phyloP scores from a whole-genome alignment of 2,329 filamentous ascomycete genomes.

The Fusarium tanahbumbuense region DNA sequence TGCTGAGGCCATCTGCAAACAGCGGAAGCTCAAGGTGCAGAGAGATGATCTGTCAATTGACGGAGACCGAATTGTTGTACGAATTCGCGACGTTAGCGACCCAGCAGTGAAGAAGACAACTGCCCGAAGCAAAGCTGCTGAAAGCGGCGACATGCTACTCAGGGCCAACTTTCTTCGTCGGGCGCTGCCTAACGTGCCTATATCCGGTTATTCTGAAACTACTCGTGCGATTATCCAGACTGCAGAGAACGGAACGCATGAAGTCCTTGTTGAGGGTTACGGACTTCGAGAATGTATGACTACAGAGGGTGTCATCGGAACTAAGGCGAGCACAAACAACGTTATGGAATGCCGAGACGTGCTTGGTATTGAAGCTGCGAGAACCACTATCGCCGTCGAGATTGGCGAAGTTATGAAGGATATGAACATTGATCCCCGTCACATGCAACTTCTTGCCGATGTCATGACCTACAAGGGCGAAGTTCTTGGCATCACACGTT shows the following conservation, averaged over 20 bases:
- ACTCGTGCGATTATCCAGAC: constrained; percentile 90
- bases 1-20: constrained; percentile 77
- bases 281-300: constrained; percentile 91
- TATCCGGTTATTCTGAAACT: constrained; percentile 90
- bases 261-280: constrained; percentile 93
- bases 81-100: constrained; percentile 69
- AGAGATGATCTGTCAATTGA: constrained; percentile 71
- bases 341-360: constrained; percentile 90
- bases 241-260: constrained; percentile 73
- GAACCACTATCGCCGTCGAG: constrained; percentile 87
- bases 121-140: constrained; percentile 58
- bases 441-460: constrained; percentile 97
- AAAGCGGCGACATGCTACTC: constrained; percentile 68
- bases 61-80: constrained; percentile 76
- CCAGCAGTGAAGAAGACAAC: constrained; percentile 59
- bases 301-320: constrained; percentile 88
- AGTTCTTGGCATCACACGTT: constrained; percentile 94
- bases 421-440: constrained; percentile 96
- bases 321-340: constrained; percentile 80
- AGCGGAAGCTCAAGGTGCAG: constrained; percentile 85
- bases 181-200: constrained; percentile 81
- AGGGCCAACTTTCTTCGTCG: constrained; percentile 89
- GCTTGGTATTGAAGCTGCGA: constrained; percentile 93
- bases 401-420: constrained; percentile 89
- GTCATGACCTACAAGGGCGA: constrained; percentile 99